Evolutionary conservation across 495 filamentous ascomycete species (phyloP).

Genomic region (Neurospora intermedia): DNA sequence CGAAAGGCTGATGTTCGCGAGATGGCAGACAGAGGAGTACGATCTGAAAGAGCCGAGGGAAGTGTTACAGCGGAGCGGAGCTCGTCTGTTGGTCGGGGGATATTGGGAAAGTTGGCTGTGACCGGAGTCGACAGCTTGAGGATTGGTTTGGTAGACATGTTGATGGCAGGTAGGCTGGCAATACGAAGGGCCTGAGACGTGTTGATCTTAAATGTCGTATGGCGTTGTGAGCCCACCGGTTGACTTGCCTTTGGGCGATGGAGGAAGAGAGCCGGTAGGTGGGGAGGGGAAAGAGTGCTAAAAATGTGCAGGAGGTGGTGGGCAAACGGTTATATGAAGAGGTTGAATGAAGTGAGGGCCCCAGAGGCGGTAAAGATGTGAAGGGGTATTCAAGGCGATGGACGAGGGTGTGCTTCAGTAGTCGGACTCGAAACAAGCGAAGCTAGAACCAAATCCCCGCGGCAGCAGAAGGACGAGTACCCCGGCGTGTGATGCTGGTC

Average conservation of each 20-base stretch:
- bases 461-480: conserved; percentile 10
- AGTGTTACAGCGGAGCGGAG: conserved; percentile 37
- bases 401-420: conserved; percentile 8
- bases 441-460: conserved; percentile 13
- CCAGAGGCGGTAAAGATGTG: conserved; percentile 10
- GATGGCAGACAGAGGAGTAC: conserved; percentile 22
- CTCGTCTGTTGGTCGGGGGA: conserved; percentile 45
- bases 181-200: conserved; percentile 1
- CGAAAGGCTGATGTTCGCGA: conserved; percentile 24
- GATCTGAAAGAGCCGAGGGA: conserved; percentile 20
- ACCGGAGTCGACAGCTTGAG: conserved; percentile 67
- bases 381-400: conserved; percentile 1
- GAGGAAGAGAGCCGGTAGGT: conserved; percentile 26
- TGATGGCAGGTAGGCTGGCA: conserved; percentile 21
- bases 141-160: conserved; percentile 51
- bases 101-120: conserved; percentile 68
- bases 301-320: conserved; percentile 18
- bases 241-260: conserved; percentile 21
- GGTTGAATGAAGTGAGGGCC: conserved; percentile 12
- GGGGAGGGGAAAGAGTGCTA: conserved; percentile 19
- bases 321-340: conserved; percentile 33
- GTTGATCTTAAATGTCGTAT: conserved; percentile 31
- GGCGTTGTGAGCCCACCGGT: conserved; percentile 25
- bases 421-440: conserved; percentile 10
- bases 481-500: conserved; percentile 16